Evolutionary conservation across 306 rosid species (phyloP), one percentile per base, ranked within the genome.

Genomic region (Begonia peltatifolia): DNA sequence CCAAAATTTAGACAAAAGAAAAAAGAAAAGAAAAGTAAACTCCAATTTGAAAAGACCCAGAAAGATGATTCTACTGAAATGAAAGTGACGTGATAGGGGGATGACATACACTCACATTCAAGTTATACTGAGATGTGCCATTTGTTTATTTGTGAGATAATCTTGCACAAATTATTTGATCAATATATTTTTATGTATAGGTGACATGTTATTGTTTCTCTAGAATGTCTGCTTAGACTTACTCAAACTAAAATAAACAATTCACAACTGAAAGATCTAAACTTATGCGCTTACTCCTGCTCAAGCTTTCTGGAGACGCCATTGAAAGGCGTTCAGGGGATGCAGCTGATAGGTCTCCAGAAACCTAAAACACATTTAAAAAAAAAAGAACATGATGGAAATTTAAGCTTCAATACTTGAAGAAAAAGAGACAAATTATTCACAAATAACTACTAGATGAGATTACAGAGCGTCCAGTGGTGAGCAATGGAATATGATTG

Each of bases 311-410:
- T 17, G 99, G 96, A 68, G 99, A 83, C 25, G 99, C 83, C 99
- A 92, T 83, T 13, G 94, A 92, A 50, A 81, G 73, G 62, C 81
- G 79, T 74, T 84, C 96, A 0, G 99, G 94, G 48, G 96, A 92
- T 61, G 99, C 94, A 2, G 94, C 96, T n/a, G 99, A 92, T 56
- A 92, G 47, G 59, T 92, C 99, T 59, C 99, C 99, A 18, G 99
- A 92, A 46, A 81, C 88, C 95, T 90, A 17, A 63, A 60, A 58
- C 55, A 56, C 47, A 23, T 6, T 25, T 3, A 25, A 25, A 25
- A 15, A 18, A 9, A 14, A 14, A 11, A 42, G 2, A 6, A 61
- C 22, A 53, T 38, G 9, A 14, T 20, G 15, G 14, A 52, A 61
- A 48, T 50, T 62, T 43, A 50, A 62, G 30, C 20, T 41, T 36